Conservation (phyloP, 2,329 filamentous ascomycete species). For the Fusarium sarcochroum region DNA sequence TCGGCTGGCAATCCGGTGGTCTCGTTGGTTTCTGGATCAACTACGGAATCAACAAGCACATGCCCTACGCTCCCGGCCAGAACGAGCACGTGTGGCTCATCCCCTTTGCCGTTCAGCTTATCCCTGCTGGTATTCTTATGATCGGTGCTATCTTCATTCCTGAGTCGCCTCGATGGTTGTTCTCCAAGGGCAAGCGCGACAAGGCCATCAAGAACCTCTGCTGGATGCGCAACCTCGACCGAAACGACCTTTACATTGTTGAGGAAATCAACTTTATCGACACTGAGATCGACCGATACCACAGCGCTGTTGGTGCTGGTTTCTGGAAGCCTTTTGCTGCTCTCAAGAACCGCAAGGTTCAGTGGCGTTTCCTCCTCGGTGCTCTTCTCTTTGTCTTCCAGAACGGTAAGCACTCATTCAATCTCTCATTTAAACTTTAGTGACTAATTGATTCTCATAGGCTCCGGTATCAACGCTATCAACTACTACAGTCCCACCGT, state of each 20-base stretch:
- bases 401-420: constrained; percentile 66
- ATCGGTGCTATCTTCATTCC: constrained; percentile 71
- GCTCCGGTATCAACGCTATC: constrained; percentile 79
- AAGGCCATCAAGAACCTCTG: constrained; percentile 70
- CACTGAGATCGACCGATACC: constrained; percentile 75
- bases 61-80: constrained; percentile 57
- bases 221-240: constrained; percentile 74
- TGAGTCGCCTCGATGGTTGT: constrained; percentile 79
- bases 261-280: constrained; percentile 82
- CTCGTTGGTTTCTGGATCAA: constrained; percentile 77
- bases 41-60: constrained; percentile 70
- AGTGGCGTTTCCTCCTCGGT: constrained; percentile 81
- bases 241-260: constrained; percentile 74
- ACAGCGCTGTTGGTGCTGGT: constrained; percentile 73
- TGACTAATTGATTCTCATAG: constrained; percentile 36
- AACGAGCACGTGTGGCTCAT: constrained; percentile 70
- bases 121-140: constrained; percentile 74
- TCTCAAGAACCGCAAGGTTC: constrained; percentile 68
- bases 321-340: constrained; percentile 82
- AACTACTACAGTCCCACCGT: constrained; percentile 76
- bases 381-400: constrained; percentile 84
- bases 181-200: constrained; percentile 72
- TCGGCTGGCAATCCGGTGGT: constrained; percentile 75
- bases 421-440: not conserved
- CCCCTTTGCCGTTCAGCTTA: constrained; percentile 76